Conservation (phyloP, 2,329 filamentous ascomycete genomes). For the Chrysoporthe cubensis region DNA sequence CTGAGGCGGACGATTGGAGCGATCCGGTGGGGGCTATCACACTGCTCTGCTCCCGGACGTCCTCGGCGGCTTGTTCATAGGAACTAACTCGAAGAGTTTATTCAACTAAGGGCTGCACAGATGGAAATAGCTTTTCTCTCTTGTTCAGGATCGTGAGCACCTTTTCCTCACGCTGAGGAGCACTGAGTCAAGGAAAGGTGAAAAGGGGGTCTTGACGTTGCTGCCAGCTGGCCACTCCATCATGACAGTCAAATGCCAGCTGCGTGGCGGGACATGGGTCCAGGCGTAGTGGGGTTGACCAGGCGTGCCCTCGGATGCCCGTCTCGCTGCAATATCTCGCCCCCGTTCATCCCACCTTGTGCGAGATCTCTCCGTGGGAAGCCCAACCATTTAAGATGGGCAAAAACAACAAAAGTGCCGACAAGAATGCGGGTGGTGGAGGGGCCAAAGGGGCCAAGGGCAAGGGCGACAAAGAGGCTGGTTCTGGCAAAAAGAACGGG, state of each 20-base stretch:
- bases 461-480: conserved; percentile 29
- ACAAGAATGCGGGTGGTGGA: conserved; percentile 25
- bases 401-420: conserved; percentile 44
- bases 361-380: background rate
- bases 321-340: background rate
- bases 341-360: background rate
- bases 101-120: too few species aligned
- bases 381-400: conserved; percentile 33
- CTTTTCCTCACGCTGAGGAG: background rate
- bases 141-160: background rate
- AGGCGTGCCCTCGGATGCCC: background rate
- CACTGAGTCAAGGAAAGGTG: background rate
- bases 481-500: conserved; percentile 54
- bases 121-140: too few species aligned
- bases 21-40: background rate
- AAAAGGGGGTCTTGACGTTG: background rate
- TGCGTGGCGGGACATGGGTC: background rate
- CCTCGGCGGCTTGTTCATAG: too few species aligned
- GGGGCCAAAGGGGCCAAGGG: conserved; percentile 36
- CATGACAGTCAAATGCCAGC: background rate
- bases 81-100: too few species aligned
- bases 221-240: background rate
- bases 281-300: conserved; percentile 2
- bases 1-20: too few species aligned
- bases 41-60: too few species aligned